These are phyloP conservation scores for Coccomyxa subellipsoidea DNA, from an alignment of 163 green algal species.

Conservation along the genomic window DNA sequence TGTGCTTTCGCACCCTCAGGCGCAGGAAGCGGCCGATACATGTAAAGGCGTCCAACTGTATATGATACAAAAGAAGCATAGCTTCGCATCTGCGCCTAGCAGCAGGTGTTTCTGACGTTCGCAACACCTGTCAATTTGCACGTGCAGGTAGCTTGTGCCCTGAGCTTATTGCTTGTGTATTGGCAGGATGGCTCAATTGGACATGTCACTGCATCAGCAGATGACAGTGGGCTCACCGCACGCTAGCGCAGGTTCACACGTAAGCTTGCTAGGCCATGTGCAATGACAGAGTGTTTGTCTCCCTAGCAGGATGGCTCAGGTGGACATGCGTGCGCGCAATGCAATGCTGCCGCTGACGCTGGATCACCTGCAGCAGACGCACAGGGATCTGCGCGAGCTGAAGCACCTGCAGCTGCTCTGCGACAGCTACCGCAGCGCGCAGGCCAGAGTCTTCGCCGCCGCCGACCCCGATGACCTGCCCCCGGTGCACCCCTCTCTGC, in stretches of 20 bases:
- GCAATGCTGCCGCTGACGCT: not conserved
- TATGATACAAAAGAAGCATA: not conserved
- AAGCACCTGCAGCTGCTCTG: slow-evolving; percentile 13
- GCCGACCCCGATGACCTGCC: not conserved
- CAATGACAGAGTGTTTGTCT: no score
- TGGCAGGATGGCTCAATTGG: no score
- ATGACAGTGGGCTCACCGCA: no score
- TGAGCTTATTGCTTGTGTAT: no score
- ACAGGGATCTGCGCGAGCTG: not conserved
- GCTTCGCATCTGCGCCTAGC: no score
- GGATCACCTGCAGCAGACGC: not conserved
- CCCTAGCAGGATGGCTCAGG: not conserved
- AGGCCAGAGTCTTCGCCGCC: not conserved
- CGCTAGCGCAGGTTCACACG: no score
- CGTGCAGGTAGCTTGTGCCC: no score
- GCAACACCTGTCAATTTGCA: no score
- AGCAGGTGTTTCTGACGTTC: no score
- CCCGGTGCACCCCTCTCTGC: not conserved
- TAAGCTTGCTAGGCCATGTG: no score
- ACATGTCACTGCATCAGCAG: no score
- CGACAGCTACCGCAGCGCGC: slow-evolving; percentile 9
- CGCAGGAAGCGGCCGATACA: not conserved
- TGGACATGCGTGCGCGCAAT: not conserved
- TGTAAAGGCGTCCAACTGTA: not conserved
- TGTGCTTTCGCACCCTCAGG: no score